Conservation (phyloP, 345 rosid species). For the Excoecaria agallocha region DNA sequence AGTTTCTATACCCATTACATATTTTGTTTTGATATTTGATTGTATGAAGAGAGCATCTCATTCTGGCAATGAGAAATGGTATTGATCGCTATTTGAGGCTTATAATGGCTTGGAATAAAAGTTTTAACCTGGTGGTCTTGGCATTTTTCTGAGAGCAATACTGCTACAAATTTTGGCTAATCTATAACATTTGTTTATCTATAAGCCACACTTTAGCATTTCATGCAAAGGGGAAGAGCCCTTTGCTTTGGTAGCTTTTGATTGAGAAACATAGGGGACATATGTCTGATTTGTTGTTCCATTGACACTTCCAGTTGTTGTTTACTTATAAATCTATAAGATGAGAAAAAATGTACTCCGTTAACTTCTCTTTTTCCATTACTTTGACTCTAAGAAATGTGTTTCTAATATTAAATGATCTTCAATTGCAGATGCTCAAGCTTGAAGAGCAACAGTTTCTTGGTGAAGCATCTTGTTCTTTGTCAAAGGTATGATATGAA, state of each 20-base stretch:
- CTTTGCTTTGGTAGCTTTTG: not conserved
- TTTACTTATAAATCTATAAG: not conserved
- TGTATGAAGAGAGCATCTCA: not conserved
- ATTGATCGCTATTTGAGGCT: not conserved
- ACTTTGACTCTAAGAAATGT: constrained; percentile 5
- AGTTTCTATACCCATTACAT: not conserved
- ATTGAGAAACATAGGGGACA: not conserved
- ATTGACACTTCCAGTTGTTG: not conserved
- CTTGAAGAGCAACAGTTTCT: constrained; percentile 72
- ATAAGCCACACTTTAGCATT: not conserved
- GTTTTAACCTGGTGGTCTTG: not conserved
- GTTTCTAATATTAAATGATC: constrained; percentile 17
- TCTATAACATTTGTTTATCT: not conserved
- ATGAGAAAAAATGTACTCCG: not conserved
- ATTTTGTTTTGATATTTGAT: not conserved
- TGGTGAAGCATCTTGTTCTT: constrained; percentile 58
- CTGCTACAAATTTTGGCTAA: no score
- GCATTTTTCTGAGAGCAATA: not conserved
- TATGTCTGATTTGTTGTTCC: not conserved
- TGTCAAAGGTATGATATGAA: constrained; percentile 54
- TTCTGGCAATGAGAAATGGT: not conserved
- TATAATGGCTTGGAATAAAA: not conserved
- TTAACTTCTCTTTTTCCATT: not conserved
- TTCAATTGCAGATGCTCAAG: constrained; percentile 57
- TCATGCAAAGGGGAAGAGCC: not conserved